Percentiles rank a stretch among this genome's conserved stretches.
These are phyloP conservation scores for Neopestalotiopsis sp. DNA, from an alignment of 2,329 filamentous ascomycete species.

Conservation along the genomic window DNA sequence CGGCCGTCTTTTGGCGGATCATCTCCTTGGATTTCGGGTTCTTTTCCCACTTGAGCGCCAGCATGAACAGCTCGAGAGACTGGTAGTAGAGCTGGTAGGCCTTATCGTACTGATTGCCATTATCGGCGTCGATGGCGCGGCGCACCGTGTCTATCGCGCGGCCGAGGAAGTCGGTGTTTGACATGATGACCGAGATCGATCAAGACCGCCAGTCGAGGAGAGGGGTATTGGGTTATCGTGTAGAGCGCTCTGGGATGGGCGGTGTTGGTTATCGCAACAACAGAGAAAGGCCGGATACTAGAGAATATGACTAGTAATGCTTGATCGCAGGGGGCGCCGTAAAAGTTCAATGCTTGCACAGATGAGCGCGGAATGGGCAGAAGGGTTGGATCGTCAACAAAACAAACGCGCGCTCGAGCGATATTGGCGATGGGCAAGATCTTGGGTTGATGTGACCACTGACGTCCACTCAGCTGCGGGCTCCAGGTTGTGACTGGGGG, in stretches of 20 bases:
- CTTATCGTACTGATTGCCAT: slow-evolving; percentile 94
- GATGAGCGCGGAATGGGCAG: background rate
- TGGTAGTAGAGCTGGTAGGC: slow-evolving; percentile 97
- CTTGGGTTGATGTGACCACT: background rate
- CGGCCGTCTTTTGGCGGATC: slow-evolving; percentile 91
- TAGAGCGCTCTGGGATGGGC: background rate
- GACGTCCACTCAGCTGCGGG: background rate
- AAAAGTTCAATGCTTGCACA: background rate
- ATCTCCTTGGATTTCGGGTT: slow-evolving; percentile 96
- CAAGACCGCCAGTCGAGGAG: background rate
- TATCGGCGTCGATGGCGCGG: slow-evolving; percentile 96
- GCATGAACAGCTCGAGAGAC: slow-evolving; percentile 96
- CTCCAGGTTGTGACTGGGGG: background rate
- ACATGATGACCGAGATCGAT: slow-evolving; percentile 65
- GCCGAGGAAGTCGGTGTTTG: slow-evolving; percentile 94
- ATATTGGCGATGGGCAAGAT: background rate
- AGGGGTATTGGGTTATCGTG: slow-evolving; percentile 11
- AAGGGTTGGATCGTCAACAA: background rate
- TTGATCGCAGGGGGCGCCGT: background rate
- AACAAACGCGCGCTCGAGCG: background rate
- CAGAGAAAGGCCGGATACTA: background rate
- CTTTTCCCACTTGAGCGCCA: slow-evolving; percentile 99
- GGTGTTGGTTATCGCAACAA: background rate
- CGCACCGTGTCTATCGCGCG: slow-evolving; percentile 97
- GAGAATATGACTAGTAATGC: background rate